A percentile compares a stretch with the other conserved stretches of the same genome.
Evolutionary conservation across 495 filamentous ascomycete species (phyloP).

Genomic region (Aspergillus nidulans): DNA sequence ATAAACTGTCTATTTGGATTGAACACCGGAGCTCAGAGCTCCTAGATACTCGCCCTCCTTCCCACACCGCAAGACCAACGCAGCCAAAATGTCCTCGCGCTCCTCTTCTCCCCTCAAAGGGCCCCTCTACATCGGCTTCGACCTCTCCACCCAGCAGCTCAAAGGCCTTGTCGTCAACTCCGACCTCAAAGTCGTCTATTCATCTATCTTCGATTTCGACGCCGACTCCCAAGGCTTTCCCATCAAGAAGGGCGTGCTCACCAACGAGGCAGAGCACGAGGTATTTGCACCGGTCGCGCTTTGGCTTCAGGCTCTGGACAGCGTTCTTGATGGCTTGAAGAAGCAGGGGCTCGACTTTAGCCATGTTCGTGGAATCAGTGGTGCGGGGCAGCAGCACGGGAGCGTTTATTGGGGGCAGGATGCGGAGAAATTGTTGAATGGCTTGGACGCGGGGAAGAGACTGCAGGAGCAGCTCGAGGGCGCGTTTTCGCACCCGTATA

Average conservation of each 20-base stretch:
- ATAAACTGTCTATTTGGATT: not conserved
- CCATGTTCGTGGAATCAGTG: conserved; percentile 76
- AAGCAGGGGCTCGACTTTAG: conserved; percentile 70
- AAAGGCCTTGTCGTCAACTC: conserved; percentile 87
- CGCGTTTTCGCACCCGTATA: conserved; percentile 81
- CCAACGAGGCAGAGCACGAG: conserved; percentile 74
- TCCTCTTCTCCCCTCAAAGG: conserved; percentile 22
- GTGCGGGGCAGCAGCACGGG: conserved; percentile 93
- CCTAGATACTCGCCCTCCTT: not conserved
- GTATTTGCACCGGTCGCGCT: conserved; percentile 89
- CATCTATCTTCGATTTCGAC: conserved; percentile 61
- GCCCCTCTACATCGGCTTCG: conserved; percentile 85
- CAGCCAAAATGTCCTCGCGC: conserved; percentile 23
- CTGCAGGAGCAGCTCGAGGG: conserved; percentile 66
- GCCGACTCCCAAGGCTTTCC: conserved; percentile 68
- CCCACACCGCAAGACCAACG: not conserved
- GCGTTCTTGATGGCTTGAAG: conserved; percentile 69
- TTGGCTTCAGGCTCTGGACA: conserved; percentile 90
- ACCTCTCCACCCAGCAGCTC: conserved; percentile 93
- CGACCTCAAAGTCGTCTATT: conserved; percentile 44
- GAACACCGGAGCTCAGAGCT: not conserved
- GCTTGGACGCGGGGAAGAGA: conserved; percentile 52
- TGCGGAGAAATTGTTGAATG: conserved; percentile 61
- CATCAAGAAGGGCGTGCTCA: conserved; percentile 81
- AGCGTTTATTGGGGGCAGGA: conserved; percentile 84